phyloP scores from a whole-genome alignment of 2,329 filamentous ascomycete genomes.

The Monosporascus sp. region DNA sequence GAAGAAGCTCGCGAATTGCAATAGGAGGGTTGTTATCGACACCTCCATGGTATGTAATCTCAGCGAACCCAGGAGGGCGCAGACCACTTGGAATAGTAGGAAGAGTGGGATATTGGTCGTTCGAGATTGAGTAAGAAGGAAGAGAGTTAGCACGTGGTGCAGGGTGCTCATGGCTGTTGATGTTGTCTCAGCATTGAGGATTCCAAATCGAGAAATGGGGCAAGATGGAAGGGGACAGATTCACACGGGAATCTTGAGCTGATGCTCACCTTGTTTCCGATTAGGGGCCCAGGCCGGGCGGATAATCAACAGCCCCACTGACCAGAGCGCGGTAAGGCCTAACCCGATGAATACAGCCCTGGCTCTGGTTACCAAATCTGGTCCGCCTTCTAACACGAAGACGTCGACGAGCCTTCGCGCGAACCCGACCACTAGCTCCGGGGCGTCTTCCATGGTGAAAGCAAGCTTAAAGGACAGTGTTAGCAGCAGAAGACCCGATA shows the following conservation, averaged over 20 bases:
- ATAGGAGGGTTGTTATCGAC: constrained; percentile 65
- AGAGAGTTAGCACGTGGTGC: constrained; percentile 68
- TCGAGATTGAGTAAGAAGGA: constrained; percentile 82
- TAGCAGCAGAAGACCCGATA: constrained; percentile 38
- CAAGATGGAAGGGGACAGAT: too few relatives aligned
- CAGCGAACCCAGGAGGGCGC: constrained; percentile 42
- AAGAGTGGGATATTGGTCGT: constrained; percentile 82
- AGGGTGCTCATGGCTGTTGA: constrained; percentile 37
- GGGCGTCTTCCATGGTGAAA: constrained; percentile 82
- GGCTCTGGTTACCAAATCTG: constrained; percentile 43
- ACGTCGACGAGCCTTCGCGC: constrained; percentile 34
- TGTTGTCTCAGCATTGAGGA: too few relatives aligned
- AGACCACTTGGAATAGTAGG: constrained; percentile 62
- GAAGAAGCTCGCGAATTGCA: constrained; percentile 84
- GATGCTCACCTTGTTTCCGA: constrained; percentile 18
- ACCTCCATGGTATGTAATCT: constrained; percentile 52
- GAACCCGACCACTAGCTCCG: constrained; percentile 63
- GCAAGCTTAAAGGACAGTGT: constrained; percentile 83
- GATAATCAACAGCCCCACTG: constrained; percentile 33
- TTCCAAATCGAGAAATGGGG: too few relatives aligned
- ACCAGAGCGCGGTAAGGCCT: constrained; percentile 31
- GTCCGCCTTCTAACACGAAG: constrained; percentile 28
- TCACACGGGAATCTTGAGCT: constrained; percentile 3
- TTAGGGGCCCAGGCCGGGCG: constrained; percentile 18
- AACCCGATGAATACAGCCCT: constrained; percentile 47